Base-by-base conservation (phyloP, 2,329 filamentous ascomycete genomes). In the Neobulgaria alba region DNA sequence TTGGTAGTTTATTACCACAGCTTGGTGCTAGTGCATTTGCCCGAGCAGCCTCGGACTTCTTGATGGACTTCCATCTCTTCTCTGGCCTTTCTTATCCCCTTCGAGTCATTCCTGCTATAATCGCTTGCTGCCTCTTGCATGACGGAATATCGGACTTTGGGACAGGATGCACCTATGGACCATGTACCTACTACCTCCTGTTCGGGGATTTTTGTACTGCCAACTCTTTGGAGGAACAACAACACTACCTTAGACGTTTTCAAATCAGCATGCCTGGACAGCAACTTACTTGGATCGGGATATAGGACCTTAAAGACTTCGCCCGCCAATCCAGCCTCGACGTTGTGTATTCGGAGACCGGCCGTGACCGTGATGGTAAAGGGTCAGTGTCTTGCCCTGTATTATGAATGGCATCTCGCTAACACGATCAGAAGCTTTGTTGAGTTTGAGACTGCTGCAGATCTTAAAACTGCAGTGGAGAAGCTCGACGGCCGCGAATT, bases 271-370 rank as follows among this genome's bases (percentile, higher is more conserved):
- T 48, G 49, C 57, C 57, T 50, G 58, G 58, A 60, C 43, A 55
- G 64, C 76, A 69, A 88, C 85, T 89, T 85, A 92, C 83, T 74
- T 75, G 77, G 75, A 77, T 67, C 73, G 79, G 75, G 74, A 71
- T 81, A 69, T 88, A 98, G 92, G 92, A 98, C 67, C 80, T 98
- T 40, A 98, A 98, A 85, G 92, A 98, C 66, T 98, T 98, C 68
- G 92, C 92, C 49, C 88, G 92, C 62, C 86, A 93, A 66, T 93
- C 90, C 64, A 88, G 88, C 66, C 77, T 95, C 65, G 92, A 96
- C 64, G 92, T 98, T 52, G 92, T 98, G 59, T 98, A 95, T 65
- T 95, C 89, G 52, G 92, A 98, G 69, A 93, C 93, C 46, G 83
- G 82, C 57, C 88, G 90, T 58, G 89, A 94, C 62, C 84, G 83